These are phyloP conservation scores for Amanita molliuscula DNA, from an alignment of 768 basidiomycete genomes.

Conservation along the genomic window DNA sequence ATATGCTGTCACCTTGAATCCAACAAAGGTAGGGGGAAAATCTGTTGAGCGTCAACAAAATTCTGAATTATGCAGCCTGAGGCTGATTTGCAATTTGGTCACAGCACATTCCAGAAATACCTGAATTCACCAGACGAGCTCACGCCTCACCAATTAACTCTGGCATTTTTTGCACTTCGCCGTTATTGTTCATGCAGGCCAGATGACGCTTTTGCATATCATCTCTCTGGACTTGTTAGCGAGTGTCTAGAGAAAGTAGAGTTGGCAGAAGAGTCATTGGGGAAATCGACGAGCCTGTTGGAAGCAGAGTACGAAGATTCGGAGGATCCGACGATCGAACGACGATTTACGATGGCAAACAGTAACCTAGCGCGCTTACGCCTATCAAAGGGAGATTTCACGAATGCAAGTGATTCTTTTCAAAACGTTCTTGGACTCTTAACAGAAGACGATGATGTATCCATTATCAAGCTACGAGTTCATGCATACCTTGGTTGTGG, in stretches of 20 bases:
- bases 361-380: constrained; percentile 71
- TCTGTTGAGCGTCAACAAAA: not conserved
- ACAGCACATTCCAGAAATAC: constrained; percentile 38
- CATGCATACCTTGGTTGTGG: constrained; percentile 67
- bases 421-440: constrained; percentile 66
- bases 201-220: constrained; percentile 62
- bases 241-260: constrained; percentile 71
- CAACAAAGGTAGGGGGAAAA: constrained; percentile 9
- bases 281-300: constrained; percentile 58
- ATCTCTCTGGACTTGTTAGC: constrained; percentile 78
- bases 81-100: constrained; percentile 71
- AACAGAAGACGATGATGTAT: constrained; percentile 29
- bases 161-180: constrained; percentile 72
- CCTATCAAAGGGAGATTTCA: constrained; percentile 48
- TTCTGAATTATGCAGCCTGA: constrained; percentile 43
- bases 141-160: constrained; percentile 44
- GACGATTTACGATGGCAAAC: constrained; percentile 73
- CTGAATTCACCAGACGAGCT: constrained; percentile 9
- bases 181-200: constrained; percentile 65
- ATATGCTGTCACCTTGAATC: constrained; percentile 56
- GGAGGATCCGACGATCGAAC: constrained; percentile 72
- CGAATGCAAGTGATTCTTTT: constrained; percentile 57
- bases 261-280: constrained; percentile 45
- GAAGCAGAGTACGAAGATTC: constrained; percentile 83
- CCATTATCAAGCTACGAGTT: constrained; percentile 35